These are phyloP conservation scores for Aplosporella prunicola DNA, from an alignment of 2,329 filamentous ascomycete genomes.

Conservation along the genomic window DNA sequence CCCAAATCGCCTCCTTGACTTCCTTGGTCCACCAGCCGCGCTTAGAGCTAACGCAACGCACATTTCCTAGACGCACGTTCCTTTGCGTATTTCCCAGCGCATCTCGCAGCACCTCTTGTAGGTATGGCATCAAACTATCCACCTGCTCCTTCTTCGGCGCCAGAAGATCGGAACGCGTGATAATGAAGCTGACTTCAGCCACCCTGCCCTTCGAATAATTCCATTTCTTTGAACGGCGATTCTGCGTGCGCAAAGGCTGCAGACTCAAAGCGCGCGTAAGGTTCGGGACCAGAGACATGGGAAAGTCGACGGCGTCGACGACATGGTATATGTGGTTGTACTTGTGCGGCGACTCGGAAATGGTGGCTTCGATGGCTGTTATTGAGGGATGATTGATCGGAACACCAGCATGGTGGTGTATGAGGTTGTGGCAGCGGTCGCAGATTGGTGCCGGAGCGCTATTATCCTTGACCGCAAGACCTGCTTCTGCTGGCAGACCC, in stretches of 20 bases:
- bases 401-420: conserved; percentile 62
- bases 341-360: conserved; percentile 79
- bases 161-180: conserved; percentile 79
- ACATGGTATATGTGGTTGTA: conserved; percentile 94
- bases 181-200: conserved; percentile 79
- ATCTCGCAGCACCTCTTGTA: conserved; percentile 66
- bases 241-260: conserved; percentile 66
- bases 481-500: conserved; percentile 17
- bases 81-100: conserved; percentile 59
- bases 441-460: conserved; percentile 51
- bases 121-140: conserved; percentile 75
- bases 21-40: conserved; percentile 84
- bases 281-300: conserved; percentile 78
- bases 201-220: conserved; percentile 59
- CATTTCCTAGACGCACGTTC: conserved; percentile 75
- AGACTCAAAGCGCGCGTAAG: conserved; percentile 62
- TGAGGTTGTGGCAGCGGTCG: conserved; percentile 74
- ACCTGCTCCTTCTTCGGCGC: conserved; percentile 77
- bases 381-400: conserved; percentile 75
- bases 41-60: conserved; percentile 77
- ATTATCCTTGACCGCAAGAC: conserved; percentile 3
- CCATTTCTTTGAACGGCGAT: conserved; percentile 61
- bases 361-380: conserved; percentile 70
- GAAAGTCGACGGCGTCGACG: conserved; percentile 91
- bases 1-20: conserved; percentile 77